A percentile compares a stretch with the other conserved stretches of the same genome.
phyloP scores from a whole-genome alignment of 352 stramenopile species.

The Globisporangium emineosum region DNA sequence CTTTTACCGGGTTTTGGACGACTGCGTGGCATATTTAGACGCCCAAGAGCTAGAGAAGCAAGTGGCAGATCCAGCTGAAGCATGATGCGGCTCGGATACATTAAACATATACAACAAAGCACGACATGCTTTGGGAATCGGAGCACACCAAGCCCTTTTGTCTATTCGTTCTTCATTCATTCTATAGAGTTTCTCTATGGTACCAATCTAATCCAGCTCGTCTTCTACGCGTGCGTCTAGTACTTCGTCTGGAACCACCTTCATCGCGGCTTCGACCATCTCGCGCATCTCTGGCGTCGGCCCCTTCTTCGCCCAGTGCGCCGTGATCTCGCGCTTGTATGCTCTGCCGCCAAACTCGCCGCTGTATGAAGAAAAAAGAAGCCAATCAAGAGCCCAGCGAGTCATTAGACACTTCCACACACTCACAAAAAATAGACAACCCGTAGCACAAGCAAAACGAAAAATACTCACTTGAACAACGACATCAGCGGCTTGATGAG shows the following conservation, averaged over 20 bases:
- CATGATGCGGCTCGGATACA: constrained; percentile 4
- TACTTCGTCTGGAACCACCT: constrained; percentile 64
- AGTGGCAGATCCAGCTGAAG: constrained; percentile 3
- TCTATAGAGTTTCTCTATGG: constrained; percentile 9
- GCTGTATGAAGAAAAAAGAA: constrained; percentile 23
- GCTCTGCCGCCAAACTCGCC: constrained; percentile 76
- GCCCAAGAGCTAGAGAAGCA: constrained; percentile 19
- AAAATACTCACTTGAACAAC: constrained; percentile 68
- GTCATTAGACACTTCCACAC: neutral
- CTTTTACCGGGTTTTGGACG: constrained; percentile 58
- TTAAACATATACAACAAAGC: constrained; percentile 1
- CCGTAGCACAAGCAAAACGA: neutral
- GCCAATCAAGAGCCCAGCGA: neutral
- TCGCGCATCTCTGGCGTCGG: constrained; percentile 61
- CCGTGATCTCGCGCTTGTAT: constrained; percentile 76
- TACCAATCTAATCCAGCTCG: constrained; percentile 28
- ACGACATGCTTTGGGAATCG: neutral
- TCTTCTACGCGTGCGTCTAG: constrained; percentile 69
- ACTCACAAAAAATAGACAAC: neutral
- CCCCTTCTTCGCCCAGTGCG: constrained; percentile 63
- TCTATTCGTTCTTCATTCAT: constrained; percentile 8
- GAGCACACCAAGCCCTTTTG: neutral
- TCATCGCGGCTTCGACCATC: constrained; percentile 71
- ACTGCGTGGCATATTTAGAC: constrained; percentile 35
- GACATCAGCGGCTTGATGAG: constrained; percentile 77